phyloP scores from a whole-genome alignment of 2,329 filamentous ascomycete species.

The Parastagonospora nodorum region DNA sequence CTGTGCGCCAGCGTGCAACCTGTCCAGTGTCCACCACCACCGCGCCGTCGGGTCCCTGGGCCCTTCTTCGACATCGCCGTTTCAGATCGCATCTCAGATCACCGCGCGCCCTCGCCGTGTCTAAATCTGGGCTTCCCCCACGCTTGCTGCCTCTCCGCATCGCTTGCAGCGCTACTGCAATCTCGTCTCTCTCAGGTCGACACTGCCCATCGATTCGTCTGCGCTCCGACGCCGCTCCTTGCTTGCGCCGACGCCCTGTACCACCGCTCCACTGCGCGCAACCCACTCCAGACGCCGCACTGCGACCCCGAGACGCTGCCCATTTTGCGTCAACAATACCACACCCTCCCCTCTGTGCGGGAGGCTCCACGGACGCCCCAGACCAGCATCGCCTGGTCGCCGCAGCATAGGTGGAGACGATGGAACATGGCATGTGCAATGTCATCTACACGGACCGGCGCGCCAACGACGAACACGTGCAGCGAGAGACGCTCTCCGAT shows the following conservation, averaged over 20 bases:
- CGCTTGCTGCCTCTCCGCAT: slow-evolving; percentile 17
- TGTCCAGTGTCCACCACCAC: slow-evolving; percentile 5
- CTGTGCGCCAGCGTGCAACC: slow-evolving; percentile 6
- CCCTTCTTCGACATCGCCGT: slow-evolving; percentile 31
- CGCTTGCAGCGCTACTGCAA: slow-evolving; percentile 12
- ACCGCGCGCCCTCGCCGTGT: slow-evolving; percentile 22
- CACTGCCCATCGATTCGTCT: slow-evolving; percentile 20
- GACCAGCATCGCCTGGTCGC: slow-evolving; percentile 40
- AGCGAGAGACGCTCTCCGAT: slow-evolving; percentile 42
- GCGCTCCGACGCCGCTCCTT: slow-evolving; percentile 9
- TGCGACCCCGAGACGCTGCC: slow-evolving; percentile 12
- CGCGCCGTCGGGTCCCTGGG: slow-evolving; percentile 16
- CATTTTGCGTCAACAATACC: slow-evolving; percentile 25
- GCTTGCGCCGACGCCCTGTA: slow-evolving; percentile 1
- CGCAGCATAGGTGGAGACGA: slow-evolving; percentile 39
- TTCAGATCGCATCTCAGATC: slow-evolving; percentile 39
- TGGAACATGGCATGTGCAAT: slow-evolving; percentile 53
- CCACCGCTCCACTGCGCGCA: slow-evolving; percentile 6
- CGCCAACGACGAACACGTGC: slow-evolving; percentile 48
- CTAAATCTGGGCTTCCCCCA: slow-evolving; percentile 20
- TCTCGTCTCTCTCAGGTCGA: slow-evolving; percentile 6
- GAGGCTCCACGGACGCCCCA: slow-evolving; percentile 29
- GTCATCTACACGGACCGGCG: slow-evolving; percentile 52
- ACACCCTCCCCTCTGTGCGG: slow-evolving; percentile 34
- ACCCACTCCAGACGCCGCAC: slow-evolving; percentile 8